Conservation (phyloP, 2,329 filamentous ascomycete genomes). For the Aspergillus sergii region DNA sequence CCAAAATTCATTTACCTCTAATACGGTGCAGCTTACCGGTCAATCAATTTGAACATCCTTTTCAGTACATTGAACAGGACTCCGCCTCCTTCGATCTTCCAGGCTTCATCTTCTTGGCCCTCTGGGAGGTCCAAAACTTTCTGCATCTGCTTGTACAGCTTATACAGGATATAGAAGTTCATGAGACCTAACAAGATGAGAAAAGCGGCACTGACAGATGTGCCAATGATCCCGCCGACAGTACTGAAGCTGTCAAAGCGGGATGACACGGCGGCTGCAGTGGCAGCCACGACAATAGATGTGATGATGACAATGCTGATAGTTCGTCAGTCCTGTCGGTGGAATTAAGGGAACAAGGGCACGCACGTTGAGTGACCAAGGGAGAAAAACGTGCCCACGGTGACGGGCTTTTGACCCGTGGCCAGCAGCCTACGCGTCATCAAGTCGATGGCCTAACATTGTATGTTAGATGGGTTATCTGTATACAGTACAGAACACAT, state of each 20-base stretch:
- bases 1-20: background rate
- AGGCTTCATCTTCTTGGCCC: slow-evolving; percentile 53
- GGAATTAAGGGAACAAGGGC: background rate
- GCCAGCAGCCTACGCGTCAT: slow-evolving; percentile 91
- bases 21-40: slow-evolving; percentile 41
- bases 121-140: slow-evolving; percentile 57
- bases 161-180: slow-evolving; percentile 83
- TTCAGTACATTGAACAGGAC: slow-evolving; percentile 73
- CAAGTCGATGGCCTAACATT: slow-evolving; percentile 76
- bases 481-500: slow-evolving; percentile 12
- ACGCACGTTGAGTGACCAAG: slow-evolving; percentile 80
- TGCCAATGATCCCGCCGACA: slow-evolving; percentile 87
- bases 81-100: slow-evolving; percentile 76
- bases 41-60: slow-evolving; percentile 72
- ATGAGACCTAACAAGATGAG: slow-evolving; percentile 79
- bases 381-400: slow-evolving; percentile 92
- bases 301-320: slow-evolving; percentile 78
- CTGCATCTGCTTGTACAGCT: slow-evolving; percentile 70
- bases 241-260: slow-evolving; percentile 78
- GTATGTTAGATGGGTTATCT: background rate
- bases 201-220: slow-evolving; percentile 80
- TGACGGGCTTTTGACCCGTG: slow-evolving; percentile 80
- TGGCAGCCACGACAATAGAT: slow-evolving; percentile 88
- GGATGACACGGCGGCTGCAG: slow-evolving; percentile 77
- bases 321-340: slow-evolving; percentile 3